A percentile compares a stretch with the other conserved stretches of the same genome.
Conservation (phyloP, 2,329 filamentous ascomycete genomes). For the Microcera coccophila region DNA sequence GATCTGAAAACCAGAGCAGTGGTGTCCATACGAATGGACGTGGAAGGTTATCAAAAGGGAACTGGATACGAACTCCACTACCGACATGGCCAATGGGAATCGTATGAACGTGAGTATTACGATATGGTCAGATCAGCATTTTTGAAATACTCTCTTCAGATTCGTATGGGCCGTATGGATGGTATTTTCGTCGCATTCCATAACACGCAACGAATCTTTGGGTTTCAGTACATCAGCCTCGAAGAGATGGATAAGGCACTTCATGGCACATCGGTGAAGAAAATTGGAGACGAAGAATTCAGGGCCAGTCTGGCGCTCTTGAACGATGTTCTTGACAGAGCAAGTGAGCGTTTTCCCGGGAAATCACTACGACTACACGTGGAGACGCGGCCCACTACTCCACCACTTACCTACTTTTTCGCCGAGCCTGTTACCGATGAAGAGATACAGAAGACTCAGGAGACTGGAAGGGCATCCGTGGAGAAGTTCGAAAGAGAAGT, state of each 20-base stretch:
- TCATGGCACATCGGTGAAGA: conserved; percentile 68
- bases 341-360: conserved; percentile 69
- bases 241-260: conserved; percentile 84
- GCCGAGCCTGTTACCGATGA: conserved; percentile 75
- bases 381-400: conserved; percentile 61
- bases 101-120: conserved; percentile 91
- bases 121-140: conserved; percentile 96
- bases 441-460: conserved; percentile 71
- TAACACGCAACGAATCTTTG: conserved; percentile 92
- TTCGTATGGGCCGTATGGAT: conserved; percentile 96
- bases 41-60: conserved; percentile 65
- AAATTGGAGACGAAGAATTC: conserved; percentile 80
- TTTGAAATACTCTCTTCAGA: conserved; percentile 94
- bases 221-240: conserved; percentile 89
- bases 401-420: conserved; percentile 81
- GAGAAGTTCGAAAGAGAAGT: conserved; percentile 65
- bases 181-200: conserved; percentile 97
- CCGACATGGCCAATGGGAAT: conserved; percentile 76
- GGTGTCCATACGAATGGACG: conserved; percentile 85
- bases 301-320: conserved; percentile 73
- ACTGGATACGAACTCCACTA: conserved; percentile 81
- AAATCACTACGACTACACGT: conserved; percentile 76
- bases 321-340: conserved; percentile 73
- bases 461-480: conserved; percentile 58
- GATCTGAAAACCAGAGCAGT: conserved; percentile 95